phyloP scores from a whole-genome alignment of 805 yeast genomes.

The Teunomyces kruisii region DNA sequence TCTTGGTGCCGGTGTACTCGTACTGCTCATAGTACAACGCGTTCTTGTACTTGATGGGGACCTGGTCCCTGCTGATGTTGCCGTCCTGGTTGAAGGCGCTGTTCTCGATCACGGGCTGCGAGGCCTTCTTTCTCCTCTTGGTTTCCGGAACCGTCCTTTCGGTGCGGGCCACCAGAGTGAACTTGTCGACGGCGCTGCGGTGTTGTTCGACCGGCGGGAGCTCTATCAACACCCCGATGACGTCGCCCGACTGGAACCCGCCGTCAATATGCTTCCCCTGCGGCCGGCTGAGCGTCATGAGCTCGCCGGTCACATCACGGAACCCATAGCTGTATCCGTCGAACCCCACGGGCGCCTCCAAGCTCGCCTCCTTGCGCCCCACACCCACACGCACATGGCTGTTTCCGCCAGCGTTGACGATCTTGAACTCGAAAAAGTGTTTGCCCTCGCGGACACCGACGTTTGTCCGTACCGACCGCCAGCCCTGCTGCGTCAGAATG shows the following conservation, averaged over 20 bases:
- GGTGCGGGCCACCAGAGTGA: slow-evolving; percentile 13
- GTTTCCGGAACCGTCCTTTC: slow-evolving; percentile 2
- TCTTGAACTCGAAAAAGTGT: slow-evolving; percentile 76
- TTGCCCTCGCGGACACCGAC: slow-evolving; percentile 74
- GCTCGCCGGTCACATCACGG: slow-evolving; percentile 74
- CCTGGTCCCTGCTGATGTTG: slow-evolving; percentile 74
- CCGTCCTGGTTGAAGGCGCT: slow-evolving; percentile 13
- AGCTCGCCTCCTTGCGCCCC: slow-evolving; percentile 78
- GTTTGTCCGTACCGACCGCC: slow-evolving; percentile 77
- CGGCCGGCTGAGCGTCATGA: slow-evolving; percentile 74
- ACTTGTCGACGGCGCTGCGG: slow-evolving; percentile 35
- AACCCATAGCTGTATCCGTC: slow-evolving; percentile 94
- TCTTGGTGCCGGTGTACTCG: slow-evolving; percentile 69
- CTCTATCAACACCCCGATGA: slow-evolving; percentile 71
- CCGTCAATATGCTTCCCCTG: slow-evolving; percentile 33
- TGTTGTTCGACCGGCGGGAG: slow-evolving; percentile 60
- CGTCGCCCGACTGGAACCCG: slow-evolving; percentile 74
- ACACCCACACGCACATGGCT: slow-evolving; percentile 81
- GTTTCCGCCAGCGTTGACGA: slow-evolving; percentile 42
- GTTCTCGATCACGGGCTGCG: slow-evolving; percentile 10
- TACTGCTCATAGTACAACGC: slow-evolving; percentile 80
- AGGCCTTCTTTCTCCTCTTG: slow-evolving; percentile 11
- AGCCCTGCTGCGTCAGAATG: slow-evolving; percentile 67
- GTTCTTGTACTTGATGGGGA: slow-evolving; percentile 79
- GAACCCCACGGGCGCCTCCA: slow-evolving; percentile 94